Conservation (phyloP, 148 eudicot genomes). For the Rhododendron simsii region DNA sequence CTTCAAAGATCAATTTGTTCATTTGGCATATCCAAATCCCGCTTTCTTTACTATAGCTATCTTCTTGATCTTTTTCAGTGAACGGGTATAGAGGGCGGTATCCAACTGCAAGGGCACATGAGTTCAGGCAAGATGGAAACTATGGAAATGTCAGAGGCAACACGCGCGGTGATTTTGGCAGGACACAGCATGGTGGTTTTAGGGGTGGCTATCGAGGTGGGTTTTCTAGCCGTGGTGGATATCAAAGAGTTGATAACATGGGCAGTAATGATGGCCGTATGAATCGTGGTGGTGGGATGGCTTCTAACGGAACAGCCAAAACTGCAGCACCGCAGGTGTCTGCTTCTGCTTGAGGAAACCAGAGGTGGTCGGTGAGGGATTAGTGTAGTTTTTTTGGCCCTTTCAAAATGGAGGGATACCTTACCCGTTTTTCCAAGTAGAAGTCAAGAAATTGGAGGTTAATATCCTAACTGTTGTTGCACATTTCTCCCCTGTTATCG, state of each 20-base stretch:
- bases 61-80: conserved; percentile 22
- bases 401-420: not conserved
- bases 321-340: conserved; percentile 12
- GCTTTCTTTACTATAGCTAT: not conserved
- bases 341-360: conserved; percentile 10
- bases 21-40: not conserved
- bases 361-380: not conserved
- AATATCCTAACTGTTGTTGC: not conserved
- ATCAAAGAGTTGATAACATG: conserved; percentile 35
- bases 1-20: not conserved
- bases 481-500: not conserved
- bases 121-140: conserved; percentile 62
- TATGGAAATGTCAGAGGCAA: conserved; percentile 58
- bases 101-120: conserved; percentile 46
- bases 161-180: conserved; percentile 41
- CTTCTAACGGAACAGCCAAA: conserved; percentile 1
- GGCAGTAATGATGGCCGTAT: conserved; percentile 28
- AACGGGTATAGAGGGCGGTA: conserved; percentile 45
- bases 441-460: not conserved
- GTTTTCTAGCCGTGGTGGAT: conserved; percentile 47
- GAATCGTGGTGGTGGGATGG: conserved; percentile 35
- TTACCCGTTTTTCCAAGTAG: not conserved
- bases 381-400: not conserved
- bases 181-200: conserved; percentile 38
- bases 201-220: conserved; percentile 44